Conservation (phyloP, 768 basidiomycete species). For the Pleurotus giganteus region DNA sequence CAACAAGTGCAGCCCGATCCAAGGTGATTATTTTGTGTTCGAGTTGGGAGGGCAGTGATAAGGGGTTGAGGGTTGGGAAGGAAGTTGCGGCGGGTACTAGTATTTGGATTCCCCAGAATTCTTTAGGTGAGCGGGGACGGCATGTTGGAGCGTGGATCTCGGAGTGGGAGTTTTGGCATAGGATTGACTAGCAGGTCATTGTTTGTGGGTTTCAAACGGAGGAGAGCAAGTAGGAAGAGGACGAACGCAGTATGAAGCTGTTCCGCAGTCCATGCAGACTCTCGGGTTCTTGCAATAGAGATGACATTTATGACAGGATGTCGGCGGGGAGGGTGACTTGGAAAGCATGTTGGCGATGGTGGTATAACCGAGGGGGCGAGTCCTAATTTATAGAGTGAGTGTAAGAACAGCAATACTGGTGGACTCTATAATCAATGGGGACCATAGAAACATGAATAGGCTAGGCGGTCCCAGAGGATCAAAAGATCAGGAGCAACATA, state of each 20-base stretch:
- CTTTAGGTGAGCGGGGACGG: not conserved
- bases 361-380: not conserved
- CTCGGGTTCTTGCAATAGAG: not conserved
- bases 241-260: conserved; percentile 1
- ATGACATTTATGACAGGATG: conserved; percentile 2
- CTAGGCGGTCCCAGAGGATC: too few species aligned
- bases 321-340: not conserved
- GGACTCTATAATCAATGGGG: not conserved
- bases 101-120: not conserved
- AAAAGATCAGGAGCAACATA: too few species aligned
- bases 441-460: not conserved
- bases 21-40: conserved; percentile 1
- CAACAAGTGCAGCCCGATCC: not conserved
- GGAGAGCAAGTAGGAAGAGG: not conserved
- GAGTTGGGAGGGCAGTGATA: not conserved
- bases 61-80: not conserved
- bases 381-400: not conserved
- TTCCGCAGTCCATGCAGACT: conserved; percentile 5
- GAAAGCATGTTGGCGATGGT: too few species aligned
- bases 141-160: conserved; percentile 5
- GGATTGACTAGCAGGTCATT: not conserved
- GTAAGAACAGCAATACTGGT: not conserved
- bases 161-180: not conserved
- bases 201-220: not conserved
- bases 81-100: not conserved